Base-by-base conservation (phyloP, 208 protist species). In the Crithidia fasciculata region DNA sequence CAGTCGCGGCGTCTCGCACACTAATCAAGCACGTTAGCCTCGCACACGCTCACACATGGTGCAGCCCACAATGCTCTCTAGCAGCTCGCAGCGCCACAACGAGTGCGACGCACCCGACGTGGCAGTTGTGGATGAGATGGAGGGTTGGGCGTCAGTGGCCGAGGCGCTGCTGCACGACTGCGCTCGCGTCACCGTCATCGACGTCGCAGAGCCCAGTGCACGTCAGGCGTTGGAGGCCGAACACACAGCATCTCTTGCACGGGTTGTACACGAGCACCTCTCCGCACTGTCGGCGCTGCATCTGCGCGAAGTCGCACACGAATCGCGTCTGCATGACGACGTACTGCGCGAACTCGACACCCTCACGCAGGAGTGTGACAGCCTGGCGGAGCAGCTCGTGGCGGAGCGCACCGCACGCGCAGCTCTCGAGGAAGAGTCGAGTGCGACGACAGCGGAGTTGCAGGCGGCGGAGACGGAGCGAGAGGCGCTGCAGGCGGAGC, bases 131-230 rank as follows among this genome's bases (percentile, higher is more conserved):
- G 69, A 61, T 16, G 82, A 87, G 72, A 36, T 87, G 45, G 19
- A 72, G 16, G 82, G 82, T 12, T 87, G 82, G 82, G 72, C 74
- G 7, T 41, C 43, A 6, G 71, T 87, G 36, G 73, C 78, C 2
- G 77, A 82, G 45, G 56, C 59, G 41, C 72, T 83, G 45, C n/a
- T 81, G 40, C 8, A 55, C 16, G 78, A 78, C 53, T 71, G 75
- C 36, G 61, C 74, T 28, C 53, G 75, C 10, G 45, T 55, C 39
- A 54, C 72, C 4, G 54, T 87, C 8, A 19, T 76, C 28, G 67
- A 73, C 12, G 74, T 69, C 15, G 67, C 72, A 10, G 82, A 87
- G 63, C 82, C 82, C 0, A 19, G 67, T 8, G 75, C 81, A 40
- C 76, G 81, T 39, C 59, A 69, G 12, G 43, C 16, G 36, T 28